phyloP scores from a whole-genome alignment of 371 early-diverging fungal genomes.

The Mortierella sp. region DNA sequence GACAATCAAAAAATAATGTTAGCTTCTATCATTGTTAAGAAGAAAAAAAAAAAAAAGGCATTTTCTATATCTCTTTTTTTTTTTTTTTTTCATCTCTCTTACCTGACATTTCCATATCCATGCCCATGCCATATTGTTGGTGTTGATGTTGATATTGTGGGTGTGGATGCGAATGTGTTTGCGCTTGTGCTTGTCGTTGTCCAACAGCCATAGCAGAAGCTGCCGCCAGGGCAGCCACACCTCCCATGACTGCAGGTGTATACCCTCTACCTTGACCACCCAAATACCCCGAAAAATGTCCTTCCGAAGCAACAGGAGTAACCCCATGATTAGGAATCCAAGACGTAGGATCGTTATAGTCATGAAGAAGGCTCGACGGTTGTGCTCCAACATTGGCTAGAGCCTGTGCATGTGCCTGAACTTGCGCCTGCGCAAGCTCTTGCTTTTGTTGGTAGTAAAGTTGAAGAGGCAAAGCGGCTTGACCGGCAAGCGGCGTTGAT shows the following conservation, averaged over 20 bases:
- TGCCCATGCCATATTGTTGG: constrained; percentile 27
- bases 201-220: constrained; percentile 38
- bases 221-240: constrained; percentile 48
- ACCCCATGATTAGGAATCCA: constrained; percentile 21
- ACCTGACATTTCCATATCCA: constrained; percentile 25
- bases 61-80: background rate
- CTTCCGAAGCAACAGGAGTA: background rate
- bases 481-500: constrained; percentile 19
- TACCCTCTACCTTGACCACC: constrained; percentile 42
- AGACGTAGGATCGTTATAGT: constrained; percentile 47
- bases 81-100: too few relatives aligned
- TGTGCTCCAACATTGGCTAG: too few relatives aligned
- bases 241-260: constrained; percentile 43
- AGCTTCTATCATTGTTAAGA: background rate
- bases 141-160: background rate
- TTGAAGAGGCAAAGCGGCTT: constrained; percentile 13
- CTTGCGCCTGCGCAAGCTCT: constrained; percentile 31
- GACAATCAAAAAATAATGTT: background rate
- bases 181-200: constrained; percentile 12
- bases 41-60: background rate
- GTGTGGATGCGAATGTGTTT: background rate
- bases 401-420: background rate
- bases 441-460: constrained; percentile 30
- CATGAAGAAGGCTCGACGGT: constrained; percentile 27
- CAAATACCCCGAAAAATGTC: constrained; percentile 33